Evolutionary conservation across 805 yeast species (phyloP).

Genomic region (Candida pini): DNA sequence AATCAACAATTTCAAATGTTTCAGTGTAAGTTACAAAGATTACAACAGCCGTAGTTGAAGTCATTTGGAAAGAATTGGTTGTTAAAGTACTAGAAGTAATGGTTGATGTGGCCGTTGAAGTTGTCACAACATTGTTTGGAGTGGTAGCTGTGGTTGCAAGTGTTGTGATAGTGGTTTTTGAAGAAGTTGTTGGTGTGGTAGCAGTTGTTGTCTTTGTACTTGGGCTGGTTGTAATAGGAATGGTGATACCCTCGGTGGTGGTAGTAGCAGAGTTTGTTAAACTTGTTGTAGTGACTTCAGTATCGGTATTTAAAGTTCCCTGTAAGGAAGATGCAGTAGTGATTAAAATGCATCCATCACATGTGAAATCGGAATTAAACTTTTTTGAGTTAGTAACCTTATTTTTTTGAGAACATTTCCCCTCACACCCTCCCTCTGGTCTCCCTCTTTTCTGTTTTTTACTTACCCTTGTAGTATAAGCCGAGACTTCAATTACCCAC

Average conservation of each 20-base stretch:
- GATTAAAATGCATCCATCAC: conserved; percentile 23
- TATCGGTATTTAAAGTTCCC: conserved; percentile 21
- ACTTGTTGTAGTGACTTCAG: background rate
- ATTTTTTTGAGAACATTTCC: no score
- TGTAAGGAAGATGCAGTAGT: conserved; percentile 22
- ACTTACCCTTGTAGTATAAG: conserved; percentile 2
- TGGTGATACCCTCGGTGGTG: conserved; percentile 1
- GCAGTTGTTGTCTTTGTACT: conserved; percentile 8
- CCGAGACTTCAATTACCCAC: no score
- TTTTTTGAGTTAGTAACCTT: conserved; percentile 4
- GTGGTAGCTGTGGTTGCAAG: conserved; percentile 4
- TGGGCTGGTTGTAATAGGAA: conserved; percentile 4
- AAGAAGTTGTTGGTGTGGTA: conserved; percentile 9
- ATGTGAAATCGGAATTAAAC: conserved; percentile 24
- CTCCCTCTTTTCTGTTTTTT: no score
- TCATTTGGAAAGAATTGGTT: conserved; percentile 13
- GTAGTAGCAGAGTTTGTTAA: conserved; percentile 1
- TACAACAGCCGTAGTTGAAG: conserved; percentile 14
- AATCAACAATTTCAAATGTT: conserved; percentile 6
- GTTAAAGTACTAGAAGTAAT: conserved; percentile 5
- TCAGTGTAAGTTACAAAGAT: conserved; percentile 15
- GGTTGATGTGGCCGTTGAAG: conserved; percentile 1
- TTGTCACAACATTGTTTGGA: background rate
- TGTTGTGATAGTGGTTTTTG: conserved; percentile 6
- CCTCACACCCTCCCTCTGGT: no score